Base-by-base conservation (phyloP, 78 protist species). In the Polysphondylium violaceum region DNA sequence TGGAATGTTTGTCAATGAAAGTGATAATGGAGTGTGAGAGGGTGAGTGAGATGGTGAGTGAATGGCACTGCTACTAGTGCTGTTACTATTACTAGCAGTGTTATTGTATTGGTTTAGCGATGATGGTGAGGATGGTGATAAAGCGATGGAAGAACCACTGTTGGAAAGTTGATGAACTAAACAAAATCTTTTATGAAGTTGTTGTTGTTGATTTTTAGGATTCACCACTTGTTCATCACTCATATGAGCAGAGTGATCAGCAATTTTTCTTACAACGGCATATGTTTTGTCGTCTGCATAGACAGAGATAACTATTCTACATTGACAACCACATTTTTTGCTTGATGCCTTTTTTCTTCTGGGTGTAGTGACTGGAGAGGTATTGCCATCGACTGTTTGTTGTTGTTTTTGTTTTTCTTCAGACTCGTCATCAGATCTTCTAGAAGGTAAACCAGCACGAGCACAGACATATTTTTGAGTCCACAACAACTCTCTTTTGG, bases 401-500 rank as follows among this genome's bases (percentile, higher is more conserved):
- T 76, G 41, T 8, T 65, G 67, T 35, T 17, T 41, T n/a, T 36
- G 8, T 21, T 50, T 40, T 21, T 43, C 72, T 27, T 40, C 29
- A 29, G 59, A 60, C 41, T 60, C 0, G 17, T 27, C 2, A 35
- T n/a, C 44, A 8, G 35, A 17, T 31, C 69, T 61, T 4, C 58
- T 64, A 33, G 60, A 35, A n/a, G 85, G 91, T 0, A 25, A 7
- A 9, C 91, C 91, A 23, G 72, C 76, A 12, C 91, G 31, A 2
- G 81, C 55, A 27, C 91, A 83, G 19, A 83, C 91, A 53, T 83
- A 83, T 36, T 83, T 83, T 33, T 83, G 91, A 3, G 91, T 83
- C 91, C 91, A 83, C 2, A 83, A 61, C 6, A 83, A n/a, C 31
- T 69, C 79, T 50, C 91, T 69, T 43, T 83, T 83, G 38, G 77